Percentiles rank a stretch among this genome's conserved stretches.
phyloP scores from a whole-genome alignment of 108 stramenopile species.

The Skeletonema menzelii region DNA sequence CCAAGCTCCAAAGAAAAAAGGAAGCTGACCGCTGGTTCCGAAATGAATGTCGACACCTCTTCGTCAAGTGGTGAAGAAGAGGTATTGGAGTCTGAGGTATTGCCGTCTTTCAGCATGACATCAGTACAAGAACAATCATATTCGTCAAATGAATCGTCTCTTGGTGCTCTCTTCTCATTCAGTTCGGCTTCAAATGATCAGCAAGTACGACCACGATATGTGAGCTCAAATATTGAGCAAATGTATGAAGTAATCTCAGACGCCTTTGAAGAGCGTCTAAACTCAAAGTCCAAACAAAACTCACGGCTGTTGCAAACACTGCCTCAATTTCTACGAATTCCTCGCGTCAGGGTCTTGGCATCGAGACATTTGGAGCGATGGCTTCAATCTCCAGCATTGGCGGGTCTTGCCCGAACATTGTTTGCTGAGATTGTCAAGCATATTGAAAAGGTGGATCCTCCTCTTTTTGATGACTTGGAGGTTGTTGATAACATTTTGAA shows the following conservation, averaged over 20 bases:
- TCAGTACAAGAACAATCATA: background rate
- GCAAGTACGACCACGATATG: constrained; percentile 59
- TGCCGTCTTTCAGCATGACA: background rate
- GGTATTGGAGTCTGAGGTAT: constrained; percentile 12
- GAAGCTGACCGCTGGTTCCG: background rate
- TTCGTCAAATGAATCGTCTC: background rate
- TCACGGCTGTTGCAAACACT: constrained; percentile 63
- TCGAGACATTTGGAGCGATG: constrained; percentile 67
- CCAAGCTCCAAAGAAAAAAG: constrained; percentile 15
- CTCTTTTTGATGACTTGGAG: constrained; percentile 59
- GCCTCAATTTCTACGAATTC: constrained; percentile 57
- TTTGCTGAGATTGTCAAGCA: constrained; percentile 55
- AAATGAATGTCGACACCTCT: constrained; percentile 9
- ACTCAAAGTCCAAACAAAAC: constrained; percentile 79
- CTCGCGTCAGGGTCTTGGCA: constrained; percentile 53
- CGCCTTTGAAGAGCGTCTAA: constrained; percentile 57
- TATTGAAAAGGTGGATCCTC: constrained; percentile 63
- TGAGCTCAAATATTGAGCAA: constrained; percentile 49
- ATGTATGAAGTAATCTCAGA: constrained; percentile 47
- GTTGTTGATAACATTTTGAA: constrained; percentile 62
- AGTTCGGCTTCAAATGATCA: constrained; percentile 36
- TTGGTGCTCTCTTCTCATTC: constrained; percentile 22
- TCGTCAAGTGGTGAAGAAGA: constrained; percentile 34
- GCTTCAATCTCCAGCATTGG: constrained; percentile 82
- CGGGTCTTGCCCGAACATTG: constrained; percentile 67